Base-by-base conservation (phyloP, 345 rosid genomes). In the Lepidium africanum region DNA sequence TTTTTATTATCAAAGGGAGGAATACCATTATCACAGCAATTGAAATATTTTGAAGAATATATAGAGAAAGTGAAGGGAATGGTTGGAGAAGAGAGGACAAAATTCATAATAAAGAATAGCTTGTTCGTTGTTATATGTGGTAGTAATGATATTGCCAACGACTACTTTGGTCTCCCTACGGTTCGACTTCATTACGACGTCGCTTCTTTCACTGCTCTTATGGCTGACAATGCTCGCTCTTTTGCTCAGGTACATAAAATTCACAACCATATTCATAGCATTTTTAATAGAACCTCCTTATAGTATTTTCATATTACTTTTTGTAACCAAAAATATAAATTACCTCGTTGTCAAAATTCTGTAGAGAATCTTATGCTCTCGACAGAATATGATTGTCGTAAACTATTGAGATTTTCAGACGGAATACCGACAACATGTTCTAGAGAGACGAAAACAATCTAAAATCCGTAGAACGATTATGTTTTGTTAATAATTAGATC, bases 141-240 rank as follows among this genome's bases (percentile, higher is more conserved):
- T 17, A 86, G 82, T 70, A 73, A 86, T n/a, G 95, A 88, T 77
- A 80, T 88, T 3, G 87, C 82, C 14, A 78, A 76, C 59, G 74
- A 73, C 19, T 88, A 75, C 68, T 86, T 81, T 57, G 1, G 9
- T 0, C 52, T 77, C 16, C 67, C 70, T 27, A 69, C 62, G 5
- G 66, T 85, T 55, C 65, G 23, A n/a, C 25, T 41, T 7, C 80
- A 69, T 2, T 82, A 78, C 67, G 70, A 71, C 50, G 62, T 84
- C 33, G 38, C 61, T 19, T 42, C 74, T 15, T 86, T 84, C 63
- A 55, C 88, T 0, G 65, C 70, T 25, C 74, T 84, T 2, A 66
- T 88, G 84, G 80, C 61, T 13, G 39, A 70, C 21, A 73, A 50
- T 2, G 85, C 87, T 63, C 72, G 86, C 3, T 46, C 64, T 35